Evolutionary conservation across 495 filamentous ascomycete species (phyloP), one percentile per base, ranked within the genome.

Genomic region (Penicillium salamii): DNA sequence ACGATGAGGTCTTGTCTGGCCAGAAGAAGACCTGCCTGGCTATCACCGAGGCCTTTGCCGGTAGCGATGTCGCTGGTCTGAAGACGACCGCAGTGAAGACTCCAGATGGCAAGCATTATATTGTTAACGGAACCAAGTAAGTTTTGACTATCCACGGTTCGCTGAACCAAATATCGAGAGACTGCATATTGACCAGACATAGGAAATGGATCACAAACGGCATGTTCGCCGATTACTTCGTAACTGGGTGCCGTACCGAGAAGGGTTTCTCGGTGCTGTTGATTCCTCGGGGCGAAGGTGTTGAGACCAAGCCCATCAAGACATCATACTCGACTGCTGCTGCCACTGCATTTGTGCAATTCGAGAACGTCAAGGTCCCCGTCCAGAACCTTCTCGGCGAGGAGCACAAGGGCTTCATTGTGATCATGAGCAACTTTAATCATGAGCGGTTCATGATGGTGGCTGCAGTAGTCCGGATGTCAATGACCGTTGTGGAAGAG

Each of bases 161-260:
- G 7, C 3, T 23, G 29, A 44, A 11, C 5, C 24, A 20, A 28
- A 8, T 18, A n/a, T 26, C 13, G 3, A 34, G 44, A 40, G 2
- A 31, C 15, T 14, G 29, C 35, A 2, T 9, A 23, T 29, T 55
- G 7, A 50, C 49, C 15, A 12, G 17, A 0, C 0, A 4, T 26
- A 73, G 70, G 78, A 92, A 92, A 71, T 95, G 89, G 89, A 92
- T 92, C 70, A 95, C 90, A 32, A 95, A 95, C 75, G 90, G 89
- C 50, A 83, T 84, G 69, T 92, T 83, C 66, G 75, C 74, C 55
- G 88, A 92, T 65, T 92, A 91, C 71, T 95, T 95, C 61, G 87
- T 92, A 41, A 83, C 80, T 14, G 89, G 84, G 28, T 90, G 90
- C 62, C 82, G 81, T 56, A 95, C 90, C 3, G 85, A 83, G 38